Evolutionary conservation across 1,284 basidiomycete genomes (phyloP), one percentile per base, ranked within the genome.

Genomic region (Marasmius sp.): DNA sequence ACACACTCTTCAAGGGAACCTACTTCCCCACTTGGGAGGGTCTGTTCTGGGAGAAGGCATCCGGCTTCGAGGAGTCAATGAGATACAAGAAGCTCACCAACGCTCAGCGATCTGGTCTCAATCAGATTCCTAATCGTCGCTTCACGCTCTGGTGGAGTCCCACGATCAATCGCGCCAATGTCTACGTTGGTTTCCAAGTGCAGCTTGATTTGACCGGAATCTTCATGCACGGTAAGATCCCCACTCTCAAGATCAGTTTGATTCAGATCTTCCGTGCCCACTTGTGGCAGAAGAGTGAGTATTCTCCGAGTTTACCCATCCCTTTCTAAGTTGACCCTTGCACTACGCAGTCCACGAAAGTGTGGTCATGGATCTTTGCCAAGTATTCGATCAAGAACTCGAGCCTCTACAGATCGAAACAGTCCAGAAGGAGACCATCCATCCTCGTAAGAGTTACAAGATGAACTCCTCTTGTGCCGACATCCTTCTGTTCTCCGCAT

Each of bases 211-310:
- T 98, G 66, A 98, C 97, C 27, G 97, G 95, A 73, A 93, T 93
- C 62, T 93, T 94, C 81, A 94, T 93, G 93, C 95, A 97, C 77
- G 96, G 95, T 70, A 98, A 99, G 82, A 96, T 99, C 68, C 97
- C 97, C 6, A 98, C 97, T 5, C 80, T 97, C 68, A 97, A 97
- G 82, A 97, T 98, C 77, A 96, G 93, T 77, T 88, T 97, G 79
- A 99, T 99, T 70, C 97, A 99, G 74, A 97, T 99, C 71, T 99
- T 99, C 94, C 93, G 97, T 80, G 97, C 97, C 58, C 97, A 99
- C 77, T 87, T 99, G 82, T 99, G 97, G 97, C 97, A 99, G 80
- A 97, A 97, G 80, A 94, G 92, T 87, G 72, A 74, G 87, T 84
- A 27, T 36, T 34, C 34, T 67, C 33, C 36, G 49, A 10, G 57